phyloP scores from a whole-genome alignment of 331 rosid species.

The Rhamnella rubrinervis region DNA sequence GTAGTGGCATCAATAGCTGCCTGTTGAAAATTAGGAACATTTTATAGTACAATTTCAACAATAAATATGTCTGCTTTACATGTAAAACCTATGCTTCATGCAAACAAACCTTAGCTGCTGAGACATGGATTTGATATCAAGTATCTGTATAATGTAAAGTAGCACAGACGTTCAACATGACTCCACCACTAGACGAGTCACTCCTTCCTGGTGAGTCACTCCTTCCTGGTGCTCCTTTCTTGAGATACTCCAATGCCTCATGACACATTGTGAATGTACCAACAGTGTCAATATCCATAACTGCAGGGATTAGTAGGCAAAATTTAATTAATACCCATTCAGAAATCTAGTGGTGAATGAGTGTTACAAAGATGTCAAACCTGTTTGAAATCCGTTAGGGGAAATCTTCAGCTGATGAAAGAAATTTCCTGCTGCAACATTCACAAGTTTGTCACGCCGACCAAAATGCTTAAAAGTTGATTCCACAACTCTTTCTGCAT shows the following conservation, averaged over 20 bases:
- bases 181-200: constrained; percentile 58
- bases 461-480: constrained; percentile 71
- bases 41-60: constrained; percentile 4
- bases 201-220: constrained; percentile 52
- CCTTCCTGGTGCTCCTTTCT: constrained; percentile 88
- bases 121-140: constrained; percentile 91
- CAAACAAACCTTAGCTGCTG: constrained; percentile 83
- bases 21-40: constrained; percentile 36
- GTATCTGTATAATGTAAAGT: constrained; percentile 85
- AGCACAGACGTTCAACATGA: constrained; percentile 78
- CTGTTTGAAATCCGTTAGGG: constrained; percentile 93
- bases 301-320: constrained; percentile 40
- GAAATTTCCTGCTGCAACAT: constrained; percentile 95
- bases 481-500: constrained; percentile 71
- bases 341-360: background rate
- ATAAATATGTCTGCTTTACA: background rate
- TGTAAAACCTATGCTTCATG: too few relatives aligned
- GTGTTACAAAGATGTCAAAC: constrained; percentile 28
- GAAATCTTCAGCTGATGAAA: constrained; percentile 82
- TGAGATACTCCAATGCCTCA: constrained; percentile 82
- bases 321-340: constrained; percentile 16
- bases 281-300: constrained; percentile 93
- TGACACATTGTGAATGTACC: constrained; percentile 96
- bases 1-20: constrained; percentile 94
- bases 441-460: constrained; percentile 73